These are phyloP conservation scores for Collariella sp. DNA, from an alignment of 495 filamentous ascomycete species.

Conservation along the genomic window DNA sequence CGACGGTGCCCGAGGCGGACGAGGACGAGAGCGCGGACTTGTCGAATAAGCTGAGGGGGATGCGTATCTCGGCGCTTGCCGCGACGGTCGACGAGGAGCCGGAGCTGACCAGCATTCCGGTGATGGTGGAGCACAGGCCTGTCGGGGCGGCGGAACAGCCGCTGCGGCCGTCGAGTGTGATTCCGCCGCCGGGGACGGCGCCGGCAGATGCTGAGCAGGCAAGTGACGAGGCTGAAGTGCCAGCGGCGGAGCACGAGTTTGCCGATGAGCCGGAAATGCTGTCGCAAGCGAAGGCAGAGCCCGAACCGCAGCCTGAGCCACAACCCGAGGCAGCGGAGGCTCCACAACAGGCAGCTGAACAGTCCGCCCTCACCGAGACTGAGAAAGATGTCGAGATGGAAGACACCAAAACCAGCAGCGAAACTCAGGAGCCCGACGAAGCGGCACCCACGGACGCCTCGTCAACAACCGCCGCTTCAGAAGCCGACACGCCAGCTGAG, in stretches of 20 bases:
- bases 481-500: neutral
- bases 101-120: constrained; percentile 34
- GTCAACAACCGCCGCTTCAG: neutral
- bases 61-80: constrained; percentile 28
- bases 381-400: neutral
- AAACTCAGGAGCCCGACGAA: neutral
- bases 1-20: constrained; percentile 60
- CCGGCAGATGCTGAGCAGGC: neutral
- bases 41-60: constrained; percentile 28
- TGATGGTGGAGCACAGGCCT: constrained; percentile 35
- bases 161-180: constrained; percentile 21
- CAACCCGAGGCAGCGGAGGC: neutral
- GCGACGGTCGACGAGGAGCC: constrained; percentile 29
- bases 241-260: neutral
- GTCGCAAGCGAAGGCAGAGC: neutral
- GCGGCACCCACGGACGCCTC: neutral
- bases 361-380: neutral
- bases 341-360: neutral
- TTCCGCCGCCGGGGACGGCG: constrained; percentile 13
- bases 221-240: neutral
- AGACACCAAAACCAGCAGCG: neutral
- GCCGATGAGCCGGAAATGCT: neutral
- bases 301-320: neutral
- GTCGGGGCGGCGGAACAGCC: constrained; percentile 7
- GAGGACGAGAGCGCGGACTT: constrained; percentile 51